These are phyloP conservation scores for Carpinus viminea DNA, from an alignment of 306 rosid genomes.

Conservation along the genomic window DNA sequence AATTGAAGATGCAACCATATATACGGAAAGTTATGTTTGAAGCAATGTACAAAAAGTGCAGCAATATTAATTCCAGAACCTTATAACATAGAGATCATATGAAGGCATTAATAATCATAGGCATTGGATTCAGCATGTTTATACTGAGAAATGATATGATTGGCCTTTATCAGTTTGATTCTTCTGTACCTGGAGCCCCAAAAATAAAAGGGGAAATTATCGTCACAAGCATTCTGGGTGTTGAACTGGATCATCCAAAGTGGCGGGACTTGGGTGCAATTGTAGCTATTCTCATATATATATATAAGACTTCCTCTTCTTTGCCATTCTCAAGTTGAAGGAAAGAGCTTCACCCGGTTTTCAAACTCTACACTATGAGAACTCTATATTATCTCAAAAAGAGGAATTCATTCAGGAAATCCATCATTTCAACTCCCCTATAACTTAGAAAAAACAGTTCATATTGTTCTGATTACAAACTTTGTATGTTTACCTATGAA, in stretches of 20 bases:
- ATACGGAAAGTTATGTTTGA: too few relatives aligned
- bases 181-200: slow-evolving; percentile 45
- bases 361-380: too few relatives aligned
- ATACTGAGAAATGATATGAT: slow-evolving; percentile 44
- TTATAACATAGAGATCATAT: not conserved
- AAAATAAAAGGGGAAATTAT: slow-evolving; percentile 70
- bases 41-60: not conserved
- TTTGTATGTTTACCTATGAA: not conserved
- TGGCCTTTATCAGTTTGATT: slow-evolving; percentile 64
- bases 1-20: too few relatives aligned
- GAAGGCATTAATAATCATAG: not conserved
- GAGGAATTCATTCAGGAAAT: slow-evolving; percentile 75
- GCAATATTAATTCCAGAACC: not conserved
- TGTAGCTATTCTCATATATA: too few relatives aligned
- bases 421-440: slow-evolving; percentile 69
- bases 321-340: too few relatives aligned
- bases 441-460: slow-evolving; percentile 37
- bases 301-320: too few relatives aligned
- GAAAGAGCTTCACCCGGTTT: too few relatives aligned
- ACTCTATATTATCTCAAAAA: slow-evolving; percentile 59
- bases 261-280: slow-evolving; percentile 98
- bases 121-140: slow-evolving; percentile 3
- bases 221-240: slow-evolving; percentile 60
- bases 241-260: slow-evolving; percentile 57
- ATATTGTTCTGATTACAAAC: not conserved